phyloP scores from a whole-genome alignment of 331 rosid species.

The Erythrophleum ivorense region DNA sequence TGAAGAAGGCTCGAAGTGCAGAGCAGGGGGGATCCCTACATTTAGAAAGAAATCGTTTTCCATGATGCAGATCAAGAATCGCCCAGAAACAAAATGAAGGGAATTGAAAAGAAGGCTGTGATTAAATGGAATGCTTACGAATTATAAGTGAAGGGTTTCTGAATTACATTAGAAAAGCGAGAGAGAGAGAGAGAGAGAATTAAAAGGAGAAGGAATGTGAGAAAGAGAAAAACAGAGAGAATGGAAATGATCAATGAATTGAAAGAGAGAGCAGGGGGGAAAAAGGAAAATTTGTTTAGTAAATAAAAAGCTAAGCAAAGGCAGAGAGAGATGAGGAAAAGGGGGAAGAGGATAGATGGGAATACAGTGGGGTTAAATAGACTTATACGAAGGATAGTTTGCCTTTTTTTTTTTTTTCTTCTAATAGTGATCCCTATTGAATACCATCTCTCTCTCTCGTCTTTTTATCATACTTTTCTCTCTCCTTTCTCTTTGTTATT shows the following conservation, averaged over 20 bases:
- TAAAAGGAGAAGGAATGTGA: neutral
- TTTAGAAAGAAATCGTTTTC: constrained; percentile 67
- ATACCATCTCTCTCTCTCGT: neutral
- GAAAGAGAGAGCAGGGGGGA: neutral
- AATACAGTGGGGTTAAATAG: constrained; percentile 51
- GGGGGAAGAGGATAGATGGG: constrained; percentile 40
- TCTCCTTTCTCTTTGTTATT: no score
- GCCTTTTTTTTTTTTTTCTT: neutral
- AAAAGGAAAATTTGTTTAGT: constrained; percentile 29
- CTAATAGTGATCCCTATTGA: neutral
- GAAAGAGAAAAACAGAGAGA: constrained; percentile 25
- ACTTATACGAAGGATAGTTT: neutral
- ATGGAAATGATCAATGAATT: constrained; percentile 43
- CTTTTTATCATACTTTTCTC: neutral
- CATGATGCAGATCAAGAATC: constrained; percentile 43
- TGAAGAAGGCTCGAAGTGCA: constrained; percentile 51
- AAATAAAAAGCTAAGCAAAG: constrained; percentile 48
- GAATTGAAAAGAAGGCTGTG: neutral
- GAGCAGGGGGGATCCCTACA: constrained; percentile 44
- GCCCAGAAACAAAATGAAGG: neutral
- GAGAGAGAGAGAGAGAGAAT: neutral
- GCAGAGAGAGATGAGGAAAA: constrained; percentile 12
- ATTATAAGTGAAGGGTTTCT: neutral
- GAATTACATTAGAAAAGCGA: constrained; percentile 29
- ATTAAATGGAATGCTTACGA: constrained; percentile 8